These are phyloP conservation scores for Cardamine occulta DNA, from an alignment of 345 rosid genomes.

Conservation along the genomic window DNA sequence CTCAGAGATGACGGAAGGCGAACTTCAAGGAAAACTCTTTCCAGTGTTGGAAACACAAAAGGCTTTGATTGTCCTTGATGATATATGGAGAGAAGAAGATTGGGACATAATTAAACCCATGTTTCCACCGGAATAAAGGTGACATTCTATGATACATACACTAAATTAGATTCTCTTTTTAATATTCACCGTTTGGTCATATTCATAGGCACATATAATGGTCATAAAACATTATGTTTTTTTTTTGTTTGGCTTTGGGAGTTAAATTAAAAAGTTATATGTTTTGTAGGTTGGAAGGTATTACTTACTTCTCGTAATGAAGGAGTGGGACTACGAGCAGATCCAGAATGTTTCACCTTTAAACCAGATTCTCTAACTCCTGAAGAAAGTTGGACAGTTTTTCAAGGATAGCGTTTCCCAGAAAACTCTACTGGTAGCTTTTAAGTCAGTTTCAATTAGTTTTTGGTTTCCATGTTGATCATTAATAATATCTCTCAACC, in stretches of 20 bases:
- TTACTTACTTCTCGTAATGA: conserved; percentile 46
- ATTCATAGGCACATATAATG: neutral
- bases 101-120: conserved; percentile 38
- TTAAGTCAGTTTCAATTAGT: too few relatives aligned
- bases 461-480: too few relatives aligned
- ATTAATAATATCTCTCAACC: too few relatives aligned
- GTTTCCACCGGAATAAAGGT: conserved; percentile 35
- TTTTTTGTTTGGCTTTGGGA: too few relatives aligned
- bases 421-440: too few relatives aligned
- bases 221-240: too few relatives aligned
- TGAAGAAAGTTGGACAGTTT: too few relatives aligned
- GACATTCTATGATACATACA: too few relatives aligned
- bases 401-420: too few relatives aligned
- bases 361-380: too few relatives aligned
- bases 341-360: conserved; percentile 2
- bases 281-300: conserved; percentile 42
- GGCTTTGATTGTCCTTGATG: conserved; percentile 51
- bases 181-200: conserved; percentile 7
- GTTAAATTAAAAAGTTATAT: too few relatives aligned
- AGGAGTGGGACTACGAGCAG: conserved; percentile 28
- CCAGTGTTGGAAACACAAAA: neutral
- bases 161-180: too few relatives aligned
- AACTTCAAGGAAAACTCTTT: conserved; percentile 25
- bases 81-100: conserved; percentile 44
- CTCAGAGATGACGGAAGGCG: neutral